These are phyloP conservation scores for Ensete ventricosum DNA, from an alignment of 176 grass and related monocot genomes.

Conservation along the genomic window DNA sequence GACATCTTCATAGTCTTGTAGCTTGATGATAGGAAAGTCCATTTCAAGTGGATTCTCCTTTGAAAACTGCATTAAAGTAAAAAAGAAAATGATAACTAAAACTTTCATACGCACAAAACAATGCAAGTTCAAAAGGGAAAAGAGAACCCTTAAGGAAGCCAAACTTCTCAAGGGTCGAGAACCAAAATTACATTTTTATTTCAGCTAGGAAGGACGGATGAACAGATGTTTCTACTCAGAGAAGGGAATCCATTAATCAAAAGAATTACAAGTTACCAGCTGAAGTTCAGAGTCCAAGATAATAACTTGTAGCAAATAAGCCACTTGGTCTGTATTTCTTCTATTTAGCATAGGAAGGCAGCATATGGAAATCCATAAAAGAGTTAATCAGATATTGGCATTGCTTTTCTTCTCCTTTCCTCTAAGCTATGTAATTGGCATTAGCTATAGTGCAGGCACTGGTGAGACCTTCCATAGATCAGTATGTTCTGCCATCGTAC, in stretches of 20 bases:
- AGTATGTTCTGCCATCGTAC: too few species aligned
- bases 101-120: neutral
- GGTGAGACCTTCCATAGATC: too few species aligned
- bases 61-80: slow-evolving; percentile 39
- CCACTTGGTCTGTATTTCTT: too few species aligned
- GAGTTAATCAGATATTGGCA: neutral
- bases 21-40: slow-evolving; percentile 46
- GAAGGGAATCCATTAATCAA: too few species aligned
- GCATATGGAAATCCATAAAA: neutral
- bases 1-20: slow-evolving; percentile 61
- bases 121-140: neutral
- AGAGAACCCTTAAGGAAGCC: neutral
- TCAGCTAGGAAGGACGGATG: too few species aligned
- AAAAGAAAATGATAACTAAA: slow-evolving; percentile 1
- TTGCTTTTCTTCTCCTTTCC: neutral
- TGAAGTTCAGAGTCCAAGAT: too few species aligned
- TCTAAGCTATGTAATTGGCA: neutral
- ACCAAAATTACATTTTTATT: too few species aligned
- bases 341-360: too few species aligned
- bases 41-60: slow-evolving; percentile 59
- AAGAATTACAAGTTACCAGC: too few species aligned
- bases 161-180: neutral
- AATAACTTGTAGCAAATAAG: too few species aligned
- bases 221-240: too few species aligned
- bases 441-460: neutral